phyloP scores from a whole-genome alignment of 2,329 filamentous ascomycete genomes.

The Calonectria multiphialidica region DNA sequence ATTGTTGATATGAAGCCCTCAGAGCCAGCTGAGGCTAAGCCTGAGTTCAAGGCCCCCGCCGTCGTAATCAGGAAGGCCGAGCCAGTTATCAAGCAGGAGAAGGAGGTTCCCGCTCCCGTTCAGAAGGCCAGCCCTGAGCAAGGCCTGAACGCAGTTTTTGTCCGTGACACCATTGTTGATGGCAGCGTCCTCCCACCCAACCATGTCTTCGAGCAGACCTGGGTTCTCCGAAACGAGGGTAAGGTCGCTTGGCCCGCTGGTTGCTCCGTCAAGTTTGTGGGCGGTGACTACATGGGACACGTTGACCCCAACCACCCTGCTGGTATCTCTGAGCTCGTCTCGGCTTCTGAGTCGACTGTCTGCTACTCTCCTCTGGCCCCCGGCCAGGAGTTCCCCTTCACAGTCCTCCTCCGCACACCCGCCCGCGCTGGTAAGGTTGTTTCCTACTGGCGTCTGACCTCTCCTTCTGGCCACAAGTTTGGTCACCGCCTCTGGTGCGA shows the following conservation, averaged over 20 bases:
- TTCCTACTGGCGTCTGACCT: constrained; percentile 96
- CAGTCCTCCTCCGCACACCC: constrained; percentile 86
- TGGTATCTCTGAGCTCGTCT: constrained; percentile 80
- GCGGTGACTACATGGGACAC: constrained; percentile 96
- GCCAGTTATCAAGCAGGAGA: constrained; percentile 34
- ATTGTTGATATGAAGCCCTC: constrained; percentile 66
- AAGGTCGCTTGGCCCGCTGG: constrained; percentile 85
- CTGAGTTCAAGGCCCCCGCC: not conserved
- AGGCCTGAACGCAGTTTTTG: constrained; percentile 70
- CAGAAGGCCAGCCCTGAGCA: constrained; percentile 37
- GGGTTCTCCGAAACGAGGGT: constrained; percentile 90
- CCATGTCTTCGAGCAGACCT: constrained; percentile 87
- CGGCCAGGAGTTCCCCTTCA: constrained; percentile 84
- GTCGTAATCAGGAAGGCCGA: constrained; percentile 40
- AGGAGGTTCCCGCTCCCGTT: constrained; percentile 19
- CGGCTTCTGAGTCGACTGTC: constrained; percentile 85
- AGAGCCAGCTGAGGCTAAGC: constrained; percentile 17
- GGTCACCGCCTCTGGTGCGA: constrained; percentile 97
- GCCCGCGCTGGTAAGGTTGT: constrained; percentile 82
- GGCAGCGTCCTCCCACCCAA: constrained; percentile 79
- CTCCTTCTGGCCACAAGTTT: constrained; percentile 83
- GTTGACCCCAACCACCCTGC: constrained; percentile 84
- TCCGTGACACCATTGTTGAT: constrained; percentile 83
- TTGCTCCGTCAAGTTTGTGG: constrained; percentile 90
- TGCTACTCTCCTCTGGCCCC: constrained; percentile 77